These are phyloP conservation scores for Talaromyces albobiverticillius DNA, from an alignment of 2,329 filamentous ascomycete genomes.

Conservation along the genomic window DNA sequence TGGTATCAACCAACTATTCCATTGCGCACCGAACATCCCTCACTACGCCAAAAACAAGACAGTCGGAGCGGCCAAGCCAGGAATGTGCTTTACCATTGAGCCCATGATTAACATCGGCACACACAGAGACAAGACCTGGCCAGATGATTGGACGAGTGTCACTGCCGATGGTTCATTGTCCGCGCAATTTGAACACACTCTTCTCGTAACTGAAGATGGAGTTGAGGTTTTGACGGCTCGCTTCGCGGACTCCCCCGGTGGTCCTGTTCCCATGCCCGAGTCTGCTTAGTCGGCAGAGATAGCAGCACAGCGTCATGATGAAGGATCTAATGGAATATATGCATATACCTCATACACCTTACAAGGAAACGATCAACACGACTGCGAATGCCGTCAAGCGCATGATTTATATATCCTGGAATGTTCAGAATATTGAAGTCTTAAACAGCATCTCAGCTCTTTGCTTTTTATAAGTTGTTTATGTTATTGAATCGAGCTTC, in stretches of 20 bases:
- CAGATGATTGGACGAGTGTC: slow-evolving; percentile 96
- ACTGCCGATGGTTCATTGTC: slow-evolving; percentile 86
- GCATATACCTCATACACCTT: slow-evolving; percentile 2
- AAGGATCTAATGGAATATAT: not conserved
- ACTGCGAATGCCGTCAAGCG: not conserved
- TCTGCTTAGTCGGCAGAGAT: slow-evolving; percentile 3
- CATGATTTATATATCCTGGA: not conserved
- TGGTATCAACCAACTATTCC: slow-evolving; percentile 90
- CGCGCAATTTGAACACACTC: slow-evolving; percentile 90
- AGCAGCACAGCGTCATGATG: not conserved
- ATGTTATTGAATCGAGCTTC: no score
- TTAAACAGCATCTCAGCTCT: no score
- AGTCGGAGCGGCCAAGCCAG: slow-evolving; percentile 86
- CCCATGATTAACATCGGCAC: slow-evolving; percentile 95
- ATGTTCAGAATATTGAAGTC: no score
- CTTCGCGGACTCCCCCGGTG: slow-evolving; percentile 70
- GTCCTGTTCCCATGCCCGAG: slow-evolving; percentile 60
- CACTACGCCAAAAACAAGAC: slow-evolving; percentile 99
- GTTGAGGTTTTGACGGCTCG: slow-evolving; percentile 79
- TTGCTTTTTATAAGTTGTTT: no score
- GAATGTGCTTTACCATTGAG: slow-evolving; percentile 99
- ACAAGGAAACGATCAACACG: no score
- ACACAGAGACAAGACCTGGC: slow-evolving; percentile 92
- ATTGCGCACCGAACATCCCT: slow-evolving; percentile 88
- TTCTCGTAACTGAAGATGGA: slow-evolving; percentile 78